These are phyloP conservation scores for Eimeria acervulina DNA, from an alignment of 169 alveolate genomes.

Conservation along the genomic window DNA sequence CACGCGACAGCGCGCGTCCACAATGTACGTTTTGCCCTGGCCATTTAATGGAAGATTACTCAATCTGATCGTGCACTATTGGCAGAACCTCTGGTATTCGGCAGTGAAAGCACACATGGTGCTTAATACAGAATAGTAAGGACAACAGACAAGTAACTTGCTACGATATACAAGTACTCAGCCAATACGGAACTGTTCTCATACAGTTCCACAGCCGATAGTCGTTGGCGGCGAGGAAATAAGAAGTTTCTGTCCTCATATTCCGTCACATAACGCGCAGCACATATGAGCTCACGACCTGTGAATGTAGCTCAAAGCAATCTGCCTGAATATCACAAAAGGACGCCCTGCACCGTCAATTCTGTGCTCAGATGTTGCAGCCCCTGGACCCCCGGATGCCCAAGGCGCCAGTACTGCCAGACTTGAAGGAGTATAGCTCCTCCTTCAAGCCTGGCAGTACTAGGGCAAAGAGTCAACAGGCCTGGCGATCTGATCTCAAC, in stretches of 20 bases:
- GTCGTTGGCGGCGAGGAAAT: no score
- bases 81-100: not conserved
- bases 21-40: not conserved
- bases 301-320: not conserved
- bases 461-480: no score
- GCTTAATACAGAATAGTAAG: not conserved
- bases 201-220: no score
- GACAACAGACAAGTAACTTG: not conserved
- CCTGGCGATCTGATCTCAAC: not conserved
- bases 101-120: not conserved
- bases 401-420: not conserved
- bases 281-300: not conserved
- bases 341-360: not conserved
- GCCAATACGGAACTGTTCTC: not conserved
- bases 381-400: not conserved
- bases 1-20: not conserved
- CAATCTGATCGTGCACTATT: not conserved
- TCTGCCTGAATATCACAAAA: not conserved
- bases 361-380: not conserved
- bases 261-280: not conserved
- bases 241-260: not conserved
- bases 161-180: not conserved
- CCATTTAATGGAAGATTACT: not conserved
- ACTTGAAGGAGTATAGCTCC: not conserved
- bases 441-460: no score